These are phyloP conservation scores for Postia placenta DNA, from an alignment of 768 basidiomycete genomes.

Conservation along the genomic window DNA sequence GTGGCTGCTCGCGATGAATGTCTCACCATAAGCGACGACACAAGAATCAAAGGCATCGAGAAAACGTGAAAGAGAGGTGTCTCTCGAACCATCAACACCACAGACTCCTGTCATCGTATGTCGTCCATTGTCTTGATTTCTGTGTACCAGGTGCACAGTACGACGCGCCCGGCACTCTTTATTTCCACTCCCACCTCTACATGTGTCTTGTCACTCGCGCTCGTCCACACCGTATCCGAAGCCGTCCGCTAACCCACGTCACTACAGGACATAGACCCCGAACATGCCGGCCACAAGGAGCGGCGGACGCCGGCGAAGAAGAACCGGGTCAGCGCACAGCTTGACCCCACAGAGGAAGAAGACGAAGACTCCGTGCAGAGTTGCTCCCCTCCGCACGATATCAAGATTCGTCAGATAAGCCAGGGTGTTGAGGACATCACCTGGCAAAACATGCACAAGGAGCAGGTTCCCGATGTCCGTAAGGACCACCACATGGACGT, in stretches of 20 bases:
- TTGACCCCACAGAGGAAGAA: constrained; percentile 46
- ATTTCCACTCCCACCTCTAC: background rate
- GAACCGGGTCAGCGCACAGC: constrained; percentile 46
- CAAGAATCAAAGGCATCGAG: constrained; percentile 29
- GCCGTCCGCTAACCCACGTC: constrained; percentile 9
- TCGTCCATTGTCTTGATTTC: constrained; percentile 13
- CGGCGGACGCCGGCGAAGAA: constrained; percentile 68
- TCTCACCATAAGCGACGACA: background rate
- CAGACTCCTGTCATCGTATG: constrained; percentile 26
- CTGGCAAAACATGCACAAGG: constrained; percentile 50
- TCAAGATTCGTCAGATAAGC: constrained; percentile 74
- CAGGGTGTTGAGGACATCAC: constrained; percentile 74
- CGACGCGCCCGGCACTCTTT: background rate
- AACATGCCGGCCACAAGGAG: constrained; percentile 39
- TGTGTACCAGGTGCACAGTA: background rate
- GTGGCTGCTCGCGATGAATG: background rate
- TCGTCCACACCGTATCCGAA: constrained; percentile 8
- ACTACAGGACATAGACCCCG: constrained; percentile 20
- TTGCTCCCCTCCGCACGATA: constrained; percentile 70
- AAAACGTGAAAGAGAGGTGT: constrained; percentile 77
- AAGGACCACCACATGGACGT: constrained; percentile 5
- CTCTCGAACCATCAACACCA: constrained; percentile 54
- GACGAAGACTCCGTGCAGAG: constrained; percentile 41
- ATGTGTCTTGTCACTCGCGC: too few species aligned
- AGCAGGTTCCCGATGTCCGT: constrained; percentile 9